Conservation (phyloP, 176 grass and related monocot genomes). For the Sorghum bicolor region DNA sequence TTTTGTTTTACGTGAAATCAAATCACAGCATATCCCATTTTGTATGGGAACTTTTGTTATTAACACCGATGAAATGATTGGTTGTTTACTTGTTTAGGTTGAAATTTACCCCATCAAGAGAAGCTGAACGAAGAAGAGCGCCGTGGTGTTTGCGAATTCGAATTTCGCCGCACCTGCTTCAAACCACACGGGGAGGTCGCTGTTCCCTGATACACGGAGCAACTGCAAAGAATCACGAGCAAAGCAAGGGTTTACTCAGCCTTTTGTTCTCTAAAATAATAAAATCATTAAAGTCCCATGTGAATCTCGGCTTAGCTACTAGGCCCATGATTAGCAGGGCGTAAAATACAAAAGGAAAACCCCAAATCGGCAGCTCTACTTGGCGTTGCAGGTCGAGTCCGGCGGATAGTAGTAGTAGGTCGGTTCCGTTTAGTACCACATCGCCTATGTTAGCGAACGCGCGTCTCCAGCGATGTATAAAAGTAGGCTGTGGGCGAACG, state of each 20-base stretch:
- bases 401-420: not conserved
- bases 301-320: not conserved
- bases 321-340: not conserved
- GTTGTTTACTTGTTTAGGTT: not conserved
- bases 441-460: not conserved
- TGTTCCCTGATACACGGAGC: conserved; percentile 69
- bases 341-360: not conserved
- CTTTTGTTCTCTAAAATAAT: not conserved
- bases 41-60: not conserved
- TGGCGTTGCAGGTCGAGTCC: not conserved
- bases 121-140: conserved; percentile 84
- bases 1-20: conserved; percentile 16
- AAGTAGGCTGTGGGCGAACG: not conserved
- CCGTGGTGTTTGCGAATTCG: conserved; percentile 53
- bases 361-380: not conserved
- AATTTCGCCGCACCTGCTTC: conserved; percentile 84
- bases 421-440: not conserved
- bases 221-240: conserved; percentile 40
- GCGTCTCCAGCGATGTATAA: not conserved
- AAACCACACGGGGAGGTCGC: conserved; percentile 79
- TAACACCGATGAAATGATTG: not conserved
- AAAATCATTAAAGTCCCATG: not conserved
- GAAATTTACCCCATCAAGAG: conserved; percentile 91
- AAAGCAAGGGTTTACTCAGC: not conserved
- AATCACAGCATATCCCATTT: not conserved